Base-by-base conservation (phyloP, 257 asterid genomes). In the Penstemon eatonii region DNA sequence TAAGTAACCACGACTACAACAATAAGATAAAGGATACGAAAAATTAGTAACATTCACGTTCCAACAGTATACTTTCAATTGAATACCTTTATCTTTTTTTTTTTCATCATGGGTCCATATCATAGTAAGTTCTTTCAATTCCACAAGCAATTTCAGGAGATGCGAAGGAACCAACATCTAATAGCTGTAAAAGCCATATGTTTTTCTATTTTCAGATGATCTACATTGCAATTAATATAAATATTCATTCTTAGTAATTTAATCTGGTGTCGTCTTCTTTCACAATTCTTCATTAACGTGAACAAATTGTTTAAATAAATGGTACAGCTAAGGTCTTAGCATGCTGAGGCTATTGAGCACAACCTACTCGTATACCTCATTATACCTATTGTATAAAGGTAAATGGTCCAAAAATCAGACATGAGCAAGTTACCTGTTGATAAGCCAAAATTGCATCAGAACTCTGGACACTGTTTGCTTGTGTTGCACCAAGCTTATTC, bases 401-500 rank as follows among this genome's bases (percentile, higher is more conserved):
- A 25, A 65, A 63, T 54, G 56, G 44, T 56, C 9, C 13, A 5
- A 62, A 40, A 58, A 53, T 33, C 46, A 37, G 59, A n/a, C 8
- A 55, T 47, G 55, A 63, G 51, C 44, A 72, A 65, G 44, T 47
- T 70, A 86, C 99, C 92, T 87, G 95, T 83, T 94, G 99, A 78
- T 94, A 94, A 63, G 99, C 97, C 11, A 68, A 74, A 76, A 94
- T 91, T 61, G 99, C 99, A 84, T 91, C 97, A 60, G 96, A 87
- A 77, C 99, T 94, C 78, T 89, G 99, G 65, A 94, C 85, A 53
- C 99, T 91, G 65, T 94, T 94, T 66, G 99, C 99, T 82, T 94
- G 97, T 73, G 99, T 94, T 54, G 99, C 99, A 57, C 99, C 99
- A 63, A 94, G 96, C 88, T 94, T 91, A 85, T 94, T 94, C 99